phyloP scores from a whole-genome alignment of 352 stramenopile genomes.

The Globisporangium splendens region DNA sequence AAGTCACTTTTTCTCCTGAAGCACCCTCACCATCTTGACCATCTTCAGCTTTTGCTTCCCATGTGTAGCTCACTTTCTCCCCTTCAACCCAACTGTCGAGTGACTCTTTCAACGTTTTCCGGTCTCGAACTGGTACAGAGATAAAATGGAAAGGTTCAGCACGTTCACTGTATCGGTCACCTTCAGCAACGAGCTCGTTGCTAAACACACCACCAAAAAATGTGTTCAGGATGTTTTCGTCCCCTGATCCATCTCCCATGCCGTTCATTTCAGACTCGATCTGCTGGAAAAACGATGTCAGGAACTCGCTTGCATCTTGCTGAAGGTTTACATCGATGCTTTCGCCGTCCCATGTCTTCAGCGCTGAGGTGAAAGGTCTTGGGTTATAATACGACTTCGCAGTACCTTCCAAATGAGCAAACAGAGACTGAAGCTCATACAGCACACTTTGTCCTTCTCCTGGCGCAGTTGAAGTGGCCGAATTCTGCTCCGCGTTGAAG shows the following conservation, averaged over 20 bases:
- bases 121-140: constrained; percentile 84
- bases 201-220: constrained; percentile 90
- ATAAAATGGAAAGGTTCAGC: constrained; percentile 91
- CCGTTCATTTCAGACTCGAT: constrained; percentile 90
- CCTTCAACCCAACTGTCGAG: constrained; percentile 86
- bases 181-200: constrained; percentile 90
- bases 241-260: constrained; percentile 32
- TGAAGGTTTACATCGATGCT: constrained; percentile 88
- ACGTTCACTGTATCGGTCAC: constrained; percentile 81
- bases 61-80: constrained; percentile 90
- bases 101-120: constrained; percentile 82
- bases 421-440: constrained; percentile 89
- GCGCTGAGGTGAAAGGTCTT: constrained; percentile 62
- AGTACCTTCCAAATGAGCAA: constrained; percentile 86
- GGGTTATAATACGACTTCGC: constrained; percentile 86
- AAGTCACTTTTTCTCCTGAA: constrained; percentile 63
- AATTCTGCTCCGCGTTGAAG: constrained; percentile 25
- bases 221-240: constrained; percentile 82
- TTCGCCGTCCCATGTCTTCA: constrained; percentile 89
- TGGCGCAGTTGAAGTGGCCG: constrained; percentile 10
- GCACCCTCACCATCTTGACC: constrained; percentile 23
- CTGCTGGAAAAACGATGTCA: constrained; percentile 92
- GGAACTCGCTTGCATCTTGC: constrained; percentile 92
- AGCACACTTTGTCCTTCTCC: constrained; percentile 43
- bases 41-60: constrained; percentile 49